phyloP scores from a whole-genome alignment of 768 basidiomycete genomes.

The Leccinum barrowsii region DNA sequence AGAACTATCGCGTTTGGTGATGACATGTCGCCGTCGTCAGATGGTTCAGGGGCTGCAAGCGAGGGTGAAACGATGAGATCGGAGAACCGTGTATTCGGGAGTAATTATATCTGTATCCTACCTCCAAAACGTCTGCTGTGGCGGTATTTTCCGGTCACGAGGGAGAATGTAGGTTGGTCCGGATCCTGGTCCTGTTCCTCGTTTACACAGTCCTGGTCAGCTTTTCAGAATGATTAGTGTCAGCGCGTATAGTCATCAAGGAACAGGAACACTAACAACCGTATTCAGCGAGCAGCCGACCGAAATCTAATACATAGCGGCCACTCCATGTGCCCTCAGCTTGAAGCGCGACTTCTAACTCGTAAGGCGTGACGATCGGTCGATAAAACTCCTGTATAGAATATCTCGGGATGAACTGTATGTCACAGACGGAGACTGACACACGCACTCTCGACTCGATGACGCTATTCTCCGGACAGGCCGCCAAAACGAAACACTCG shows the following conservation, averaged over 20 bases:
- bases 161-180: constrained; percentile 80
- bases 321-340: constrained; percentile 71
- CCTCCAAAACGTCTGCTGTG: constrained; percentile 67
- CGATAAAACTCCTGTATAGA: constrained; percentile 74
- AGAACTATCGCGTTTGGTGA: constrained; percentile 47
- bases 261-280: constrained; percentile 11
- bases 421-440: background rate
- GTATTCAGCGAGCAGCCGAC: constrained; percentile 45
- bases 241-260: background rate
- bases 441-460: constrained; percentile 60
- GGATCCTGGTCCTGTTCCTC: constrained; percentile 47
- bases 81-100: background rate
- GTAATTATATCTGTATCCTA: constrained; percentile 5
- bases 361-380: constrained; percentile 93
- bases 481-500: constrained; percentile 92
- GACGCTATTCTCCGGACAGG: constrained; percentile 90
- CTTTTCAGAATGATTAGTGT: constrained; percentile 4
- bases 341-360: constrained; percentile 77
- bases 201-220: background rate
- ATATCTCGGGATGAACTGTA: background rate
- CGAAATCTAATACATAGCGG: constrained; percentile 77
- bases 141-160: constrained; percentile 82
- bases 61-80: background rate
- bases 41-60: constrained; percentile 7
- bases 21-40: constrained; percentile 17